phyloP scores from a whole-genome alignment of 1,284 basidiomycete genomes.

The Albatrellus sp. region DNA sequence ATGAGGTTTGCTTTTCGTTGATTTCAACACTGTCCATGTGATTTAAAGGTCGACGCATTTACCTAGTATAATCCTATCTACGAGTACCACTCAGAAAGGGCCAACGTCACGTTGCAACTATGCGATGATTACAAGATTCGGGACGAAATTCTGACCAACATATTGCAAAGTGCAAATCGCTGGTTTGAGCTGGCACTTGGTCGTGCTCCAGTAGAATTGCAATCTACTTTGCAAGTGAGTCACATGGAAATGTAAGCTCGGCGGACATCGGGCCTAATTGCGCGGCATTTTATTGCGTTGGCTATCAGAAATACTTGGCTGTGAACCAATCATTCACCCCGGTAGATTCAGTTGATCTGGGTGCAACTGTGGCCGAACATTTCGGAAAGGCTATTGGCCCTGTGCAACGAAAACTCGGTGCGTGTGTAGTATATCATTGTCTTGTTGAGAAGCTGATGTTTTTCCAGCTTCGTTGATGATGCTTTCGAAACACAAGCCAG shows the following conservation, averaged over 20 bases:
- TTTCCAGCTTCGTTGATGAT: constrained; percentile 45
- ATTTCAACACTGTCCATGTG: background rate
- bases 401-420: constrained; percentile 70
- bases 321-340: constrained; percentile 56
- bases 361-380: constrained; percentile 78
- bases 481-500: constrained; percentile 50
- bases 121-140: constrained; percentile 83
- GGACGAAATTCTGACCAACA: constrained; percentile 70
- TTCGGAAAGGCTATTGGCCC: constrained; percentile 75
- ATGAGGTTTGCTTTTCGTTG: constrained; percentile 54
- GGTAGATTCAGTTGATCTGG: constrained; percentile 72
- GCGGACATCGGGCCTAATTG: background rate
- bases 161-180: constrained; percentile 61
- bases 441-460: background rate
- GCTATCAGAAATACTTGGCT: constrained; percentile 67
- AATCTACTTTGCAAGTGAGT: constrained; percentile 77
- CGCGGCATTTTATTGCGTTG: background rate
- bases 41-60: background rate
- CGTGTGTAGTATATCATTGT: constrained; percentile 7
- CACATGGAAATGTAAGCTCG: background rate
- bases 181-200: constrained; percentile 85
- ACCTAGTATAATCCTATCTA: constrained; percentile 79
- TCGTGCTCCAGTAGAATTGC: constrained; percentile 85
- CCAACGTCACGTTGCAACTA: constrained; percentile 66
- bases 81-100: constrained; percentile 71